Percentiles rank a stretch among this genome's conserved stretches.
Conservation (phyloP, 2,329 filamentous ascomycete species). For the Trichoderma afroharzianum region DNA sequence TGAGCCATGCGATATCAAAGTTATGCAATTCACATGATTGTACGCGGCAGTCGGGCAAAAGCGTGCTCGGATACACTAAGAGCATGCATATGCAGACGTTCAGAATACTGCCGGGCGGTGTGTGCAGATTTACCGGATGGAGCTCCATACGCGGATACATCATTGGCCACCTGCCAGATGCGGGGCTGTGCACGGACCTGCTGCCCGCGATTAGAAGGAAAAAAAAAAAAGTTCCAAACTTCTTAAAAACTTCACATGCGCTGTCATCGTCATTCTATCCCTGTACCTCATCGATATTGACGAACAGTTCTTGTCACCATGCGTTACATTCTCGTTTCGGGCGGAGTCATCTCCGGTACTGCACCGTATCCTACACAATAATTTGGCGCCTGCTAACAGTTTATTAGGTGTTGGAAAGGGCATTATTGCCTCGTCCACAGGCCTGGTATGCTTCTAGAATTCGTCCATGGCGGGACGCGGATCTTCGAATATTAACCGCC, state of each 20-base stretch:
- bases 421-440: slow-evolving; percentile 16
- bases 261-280: background rate
- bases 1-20: background rate
- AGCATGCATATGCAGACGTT: background rate
- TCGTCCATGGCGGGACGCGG: background rate
- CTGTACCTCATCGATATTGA: background rate
- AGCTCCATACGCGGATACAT: background rate
- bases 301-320: slow-evolving; percentile 21
- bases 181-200: background rate
- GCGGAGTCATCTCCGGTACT: slow-evolving; percentile 55
- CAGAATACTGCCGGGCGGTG: background rate
- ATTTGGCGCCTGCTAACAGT: background rate
- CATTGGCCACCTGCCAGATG: background rate
- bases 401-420: background rate
- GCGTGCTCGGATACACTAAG: background rate
- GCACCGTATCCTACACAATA: slow-evolving; percentile 33
- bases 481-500: background rate
- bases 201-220: background rate
- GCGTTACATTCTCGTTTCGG: slow-evolving; percentile 30
- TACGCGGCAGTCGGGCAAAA: background rate
- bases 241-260: slow-evolving; percentile 2
- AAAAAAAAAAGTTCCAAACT: background rate
- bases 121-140: background rate
- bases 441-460: background rate
- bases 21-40: background rate